Evolutionary conservation across 768 basidiomycete species (phyloP).

Genomic region (Lactifluus pinguis): DNA sequence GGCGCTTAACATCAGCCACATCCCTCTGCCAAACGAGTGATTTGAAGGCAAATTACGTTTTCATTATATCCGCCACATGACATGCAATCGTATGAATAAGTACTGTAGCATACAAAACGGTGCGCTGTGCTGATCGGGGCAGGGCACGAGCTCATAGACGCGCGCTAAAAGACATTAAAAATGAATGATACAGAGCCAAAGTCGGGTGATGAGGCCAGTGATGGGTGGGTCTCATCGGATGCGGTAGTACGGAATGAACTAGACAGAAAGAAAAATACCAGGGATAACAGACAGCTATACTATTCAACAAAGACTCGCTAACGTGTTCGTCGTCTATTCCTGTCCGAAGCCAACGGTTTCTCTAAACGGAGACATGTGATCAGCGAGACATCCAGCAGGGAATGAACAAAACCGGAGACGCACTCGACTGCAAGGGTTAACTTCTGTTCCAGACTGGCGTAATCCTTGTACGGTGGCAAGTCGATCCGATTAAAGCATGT

Average conservation of each 20-base stretch:
- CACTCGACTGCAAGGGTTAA: conserved; percentile 90
- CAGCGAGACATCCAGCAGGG: conserved; percentile 3
- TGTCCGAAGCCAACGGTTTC: conserved; percentile 94
- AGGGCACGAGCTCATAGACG: not conserved
- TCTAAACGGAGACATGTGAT: conserved; percentile 31
- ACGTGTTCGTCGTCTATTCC: conserved; percentile 40
- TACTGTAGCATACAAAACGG: not conserved
- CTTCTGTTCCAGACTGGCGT: conserved; percentile 90
- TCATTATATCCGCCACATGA: not conserved
- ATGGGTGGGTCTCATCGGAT: not conserved
- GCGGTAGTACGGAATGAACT: not conserved
- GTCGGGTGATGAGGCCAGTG: not conserved
- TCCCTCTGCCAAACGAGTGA: not conserved
- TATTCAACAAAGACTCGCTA: not conserved
- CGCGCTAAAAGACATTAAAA: not conserved
- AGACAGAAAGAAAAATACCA: not conserved
- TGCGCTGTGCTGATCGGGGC: not conserved
- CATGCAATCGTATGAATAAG: not conserved
- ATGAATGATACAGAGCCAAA: not conserved
- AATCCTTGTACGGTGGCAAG: conserved; percentile 95
- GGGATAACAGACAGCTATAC: not conserved
- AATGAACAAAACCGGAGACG: conserved; percentile 29
- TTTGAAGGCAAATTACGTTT: no score
- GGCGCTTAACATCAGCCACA: not conserved
- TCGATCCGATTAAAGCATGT: conserved; percentile 97